Base-by-base conservation (phyloP, 352 stramenopile genomes). In the Phytophthora citrophthora region DNA sequence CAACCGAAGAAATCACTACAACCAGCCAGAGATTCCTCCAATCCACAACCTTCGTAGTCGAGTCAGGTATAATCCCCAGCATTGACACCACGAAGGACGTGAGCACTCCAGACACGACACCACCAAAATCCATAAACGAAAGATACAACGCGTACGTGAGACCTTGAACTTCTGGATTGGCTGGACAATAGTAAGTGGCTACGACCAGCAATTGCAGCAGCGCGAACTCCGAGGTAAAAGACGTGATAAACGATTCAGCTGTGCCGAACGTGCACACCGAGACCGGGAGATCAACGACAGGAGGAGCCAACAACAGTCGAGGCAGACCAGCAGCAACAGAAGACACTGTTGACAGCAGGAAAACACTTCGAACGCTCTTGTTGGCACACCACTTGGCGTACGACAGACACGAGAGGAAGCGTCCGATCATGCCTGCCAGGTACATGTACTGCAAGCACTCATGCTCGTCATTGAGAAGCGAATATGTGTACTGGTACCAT, bases 81-180 rank as follows among this genome's bases (percentile, higher is more conserved):
- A 65, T 49, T 12, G 70, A 76, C 32, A 92, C 81, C 26, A 91
- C 34, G 1, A 77, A 38, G 8, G 86, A 87, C 12, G 76, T 84
- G 11, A 90, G 60, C 12, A 94, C 49, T 8, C 83, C 81, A 4
- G 83, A 93, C 2, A 92, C 56, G 24, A 93, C 83, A 24, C 84
- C 86, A 13, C 86, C 86, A 68, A 94, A 92, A 71, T 94, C 84
- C 83, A 94, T 94, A 57, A 92, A 91, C 11, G 84, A 93, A 36
- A 94, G 65, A 60, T 81, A 94, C 50, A 94, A 64, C 43, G 86
- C 84, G 63, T 94, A 94, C 44, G 86, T 90, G 26, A 94, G 68
- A 3, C 86, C 86, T 54, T 91, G 82, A 8, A 90, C 68, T 2
- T 86, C 74, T 1, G 60, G 69, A 50, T 74, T 66, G 8, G 72